Evolutionary conservation across 768 basidiomycete species (phyloP).

Genomic region (Mrakia frigida): DNA sequence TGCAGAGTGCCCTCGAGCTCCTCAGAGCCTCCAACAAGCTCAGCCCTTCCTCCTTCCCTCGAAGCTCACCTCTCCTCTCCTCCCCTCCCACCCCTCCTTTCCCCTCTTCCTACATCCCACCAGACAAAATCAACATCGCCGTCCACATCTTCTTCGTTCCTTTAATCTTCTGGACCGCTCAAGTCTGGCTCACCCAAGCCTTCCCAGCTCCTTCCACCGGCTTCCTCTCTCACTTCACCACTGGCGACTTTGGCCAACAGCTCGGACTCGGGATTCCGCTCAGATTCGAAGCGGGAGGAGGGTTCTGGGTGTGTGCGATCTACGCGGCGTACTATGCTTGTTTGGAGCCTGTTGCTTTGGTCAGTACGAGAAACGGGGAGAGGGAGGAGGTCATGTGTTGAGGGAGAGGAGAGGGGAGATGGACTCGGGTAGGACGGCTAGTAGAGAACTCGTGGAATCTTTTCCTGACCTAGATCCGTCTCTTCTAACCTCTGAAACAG

Average conservation of each 20-base stretch:
- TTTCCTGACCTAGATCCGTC: not conserved
- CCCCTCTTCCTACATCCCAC: not conserved
- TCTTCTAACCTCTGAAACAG: not conserved
- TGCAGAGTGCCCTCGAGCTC: too few relatives aligned
- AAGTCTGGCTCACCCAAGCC: conserved; percentile 3
- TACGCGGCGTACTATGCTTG: conserved; percentile 25
- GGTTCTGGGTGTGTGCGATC: not conserved
- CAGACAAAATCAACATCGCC: conserved; percentile 26
- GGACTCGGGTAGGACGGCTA: not conserved
- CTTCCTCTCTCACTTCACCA: conserved; percentile 3
- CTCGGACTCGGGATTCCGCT: not conserved
- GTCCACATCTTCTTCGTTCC: conserved; percentile 32
- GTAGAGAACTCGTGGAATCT: not conserved
- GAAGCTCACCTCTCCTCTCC: not conserved
- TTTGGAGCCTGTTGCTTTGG: conserved; percentile 9
- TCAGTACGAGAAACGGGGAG: not conserved
- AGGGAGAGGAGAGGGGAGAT: not conserved
- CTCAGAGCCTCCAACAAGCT: too few relatives aligned
- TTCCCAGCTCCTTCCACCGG: conserved; percentile 13
- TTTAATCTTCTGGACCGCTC: conserved; percentile 21
- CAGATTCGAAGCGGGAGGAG: conserved; percentile 22
- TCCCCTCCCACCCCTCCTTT: not conserved
- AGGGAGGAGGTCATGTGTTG: too few relatives aligned
- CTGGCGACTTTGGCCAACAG: not conserved
- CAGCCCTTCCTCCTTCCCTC: not conserved